A percentile compares a stretch with the other conserved stretches of the same genome.
These are phyloP conservation scores for Xylariales sp. DNA, from an alignment of 2,329 filamentous ascomycete genomes.

Conservation along the genomic window DNA sequence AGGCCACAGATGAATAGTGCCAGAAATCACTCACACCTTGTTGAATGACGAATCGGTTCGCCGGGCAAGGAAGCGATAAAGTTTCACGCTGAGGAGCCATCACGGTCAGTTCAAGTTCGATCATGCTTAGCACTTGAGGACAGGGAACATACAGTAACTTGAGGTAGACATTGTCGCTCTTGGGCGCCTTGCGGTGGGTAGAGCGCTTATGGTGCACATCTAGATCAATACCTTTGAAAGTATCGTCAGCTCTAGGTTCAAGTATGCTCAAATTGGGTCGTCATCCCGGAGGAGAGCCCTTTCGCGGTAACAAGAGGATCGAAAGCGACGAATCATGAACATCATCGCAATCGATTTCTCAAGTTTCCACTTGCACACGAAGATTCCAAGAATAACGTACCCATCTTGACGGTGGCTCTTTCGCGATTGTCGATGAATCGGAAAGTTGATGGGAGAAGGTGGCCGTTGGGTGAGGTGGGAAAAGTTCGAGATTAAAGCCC, in stretches of 20 bases:
- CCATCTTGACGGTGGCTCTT: conserved; percentile 51
- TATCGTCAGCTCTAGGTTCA: conserved; percentile 58
- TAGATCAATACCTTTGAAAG: conserved; percentile 65
- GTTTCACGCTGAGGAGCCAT: conserved; percentile 63
- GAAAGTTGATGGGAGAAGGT: conserved; percentile 33
- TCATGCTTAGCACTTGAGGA: too few relatives aligned
- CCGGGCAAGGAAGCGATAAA: conserved; percentile 93
- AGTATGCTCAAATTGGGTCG: conserved; percentile 53
- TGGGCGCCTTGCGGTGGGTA: conserved; percentile 87
- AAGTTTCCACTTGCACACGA: conserved; percentile 30
- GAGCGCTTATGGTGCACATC: conserved; percentile 63
- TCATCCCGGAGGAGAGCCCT: conserved; percentile 9
- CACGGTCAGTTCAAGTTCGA: too few relatives aligned
- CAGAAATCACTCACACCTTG: too few relatives aligned
- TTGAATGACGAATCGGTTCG: conserved; percentile 98
- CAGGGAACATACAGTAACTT: conserved; percentile 62
- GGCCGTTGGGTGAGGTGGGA: background rate
- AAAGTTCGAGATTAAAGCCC: conserved; percentile 6
- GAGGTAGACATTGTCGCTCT: conserved; percentile 97
- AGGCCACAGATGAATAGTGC: too few relatives aligned
- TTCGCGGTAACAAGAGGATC: conserved; percentile 8
- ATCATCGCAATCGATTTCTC: too few relatives aligned
- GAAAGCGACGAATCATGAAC: conserved; percentile 1
- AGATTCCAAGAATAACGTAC: conserved; percentile 49
- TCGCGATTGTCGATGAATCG: conserved; percentile 23